phyloP scores from a whole-genome alignment of 306 rosid species.

The Quercus rubra region DNA sequence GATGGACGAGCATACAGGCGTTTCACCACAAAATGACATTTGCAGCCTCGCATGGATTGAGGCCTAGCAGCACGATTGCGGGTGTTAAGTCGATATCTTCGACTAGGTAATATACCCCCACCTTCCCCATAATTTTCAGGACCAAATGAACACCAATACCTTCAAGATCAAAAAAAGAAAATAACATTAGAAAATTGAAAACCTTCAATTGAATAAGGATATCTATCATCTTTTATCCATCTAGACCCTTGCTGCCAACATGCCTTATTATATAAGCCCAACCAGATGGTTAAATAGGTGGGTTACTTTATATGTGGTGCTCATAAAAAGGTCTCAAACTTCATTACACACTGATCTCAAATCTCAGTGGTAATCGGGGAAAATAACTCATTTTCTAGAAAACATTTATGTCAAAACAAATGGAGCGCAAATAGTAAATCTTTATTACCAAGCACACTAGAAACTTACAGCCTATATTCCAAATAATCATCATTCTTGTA shows the following conservation, averaged over 20 bases:
- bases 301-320: neutral
- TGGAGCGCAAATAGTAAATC: neutral
- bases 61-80: slow-evolving; percentile 99
- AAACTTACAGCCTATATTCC: slow-evolving; percentile 84
- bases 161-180: slow-evolving; percentile 27
- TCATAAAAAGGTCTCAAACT: neutral
- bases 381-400: neutral
- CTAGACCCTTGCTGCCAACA: too few species aligned
- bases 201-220: neutral
- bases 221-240: neutral
- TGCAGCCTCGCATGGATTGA: slow-evolving; percentile 95
- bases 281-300: neutral
- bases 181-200: slow-evolving; percentile 11
- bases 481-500: slow-evolving; percentile 87
- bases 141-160: slow-evolving; percentile 99
- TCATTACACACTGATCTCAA: neutral
- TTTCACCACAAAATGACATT: slow-evolving; percentile 88
- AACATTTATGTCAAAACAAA: neutral
- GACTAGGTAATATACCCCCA: slow-evolving; percentile 81
- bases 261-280: too few species aligned
- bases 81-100: slow-evolving; percentile 91
- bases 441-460: slow-evolving; percentile 10
- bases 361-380: neutral
- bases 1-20: slow-evolving; percentile 87
- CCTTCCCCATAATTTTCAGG: slow-evolving; percentile 98